Evolutionary conservation across 768 basidiomycete species (phyloP), one percentile per base, ranked within the genome.

Genomic region (Pleurotus eryngii): DNA sequence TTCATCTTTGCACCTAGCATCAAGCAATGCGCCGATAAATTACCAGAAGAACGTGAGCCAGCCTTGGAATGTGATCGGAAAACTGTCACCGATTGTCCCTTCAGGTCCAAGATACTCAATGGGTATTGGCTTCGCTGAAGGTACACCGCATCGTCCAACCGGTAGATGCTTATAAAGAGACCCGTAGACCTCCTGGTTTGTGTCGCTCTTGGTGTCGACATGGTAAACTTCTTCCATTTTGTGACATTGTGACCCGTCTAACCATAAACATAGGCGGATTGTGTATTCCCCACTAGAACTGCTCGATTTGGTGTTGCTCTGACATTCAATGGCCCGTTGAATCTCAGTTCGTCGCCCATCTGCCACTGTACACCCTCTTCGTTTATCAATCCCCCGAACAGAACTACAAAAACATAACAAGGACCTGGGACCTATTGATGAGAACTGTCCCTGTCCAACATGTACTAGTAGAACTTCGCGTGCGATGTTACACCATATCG

Each of bases 71-170:
- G 43, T 47, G 46, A 55, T 30, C 12, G 27, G 17, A 38, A 24
- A 38, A 35, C 18, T 27, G 35, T 47, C 40, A 48, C 53, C 67
- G 48, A 70, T 58, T 35, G 0, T 27, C 26, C 35, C 40, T 11
- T 42, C 58, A 92, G 91, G 90, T 46, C 92, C 93, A 7, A 81
- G 92, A 61, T 96, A 95, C 72, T 86, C 88, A 3, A 96, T 96
- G 93, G 94, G 92, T 1, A 82, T 95, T 43, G 92, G 93, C 7
- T 95, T 92, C 69, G 92, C 92, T 26, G 93, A 95, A 83, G 91
- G 90, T 90, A 59, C 38, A 60, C 17, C 24, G 37, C 30, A 47
- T 47, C 46, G 38, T 64, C 43, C 54, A 42, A 35, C 45, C 38
- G 17, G 1, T 1, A 9, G 20, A 38, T 20, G 24, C 45, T 51